phyloP scores from a whole-genome alignment of 768 basidiomycete species.

The Rhodotorula sphaerocarpa region DNA sequence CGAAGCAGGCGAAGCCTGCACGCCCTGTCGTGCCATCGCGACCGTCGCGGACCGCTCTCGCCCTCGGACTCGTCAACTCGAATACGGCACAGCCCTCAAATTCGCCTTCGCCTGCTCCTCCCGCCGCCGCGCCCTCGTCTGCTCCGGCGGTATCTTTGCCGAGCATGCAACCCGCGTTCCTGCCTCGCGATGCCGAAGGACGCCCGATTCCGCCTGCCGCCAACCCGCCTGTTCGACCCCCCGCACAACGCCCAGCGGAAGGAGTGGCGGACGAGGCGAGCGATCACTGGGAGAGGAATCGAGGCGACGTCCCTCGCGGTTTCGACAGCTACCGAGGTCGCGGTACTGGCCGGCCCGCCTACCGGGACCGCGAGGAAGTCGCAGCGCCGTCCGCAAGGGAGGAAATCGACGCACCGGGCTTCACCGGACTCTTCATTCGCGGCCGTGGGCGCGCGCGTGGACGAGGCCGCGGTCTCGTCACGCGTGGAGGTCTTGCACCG shows the following conservation, averaged over 20 bases:
- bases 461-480: background rate
- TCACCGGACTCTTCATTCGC: conserved; percentile 35
- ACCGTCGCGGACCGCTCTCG: conserved; percentile 8
- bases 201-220: background rate
- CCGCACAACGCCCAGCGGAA: too few species aligned
- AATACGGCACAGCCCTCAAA: background rate
- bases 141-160: background rate
- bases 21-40: conserved; percentile 12
- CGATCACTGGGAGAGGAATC: too few species aligned
- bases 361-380: background rate
- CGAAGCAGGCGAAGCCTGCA: background rate
- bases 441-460: conserved; percentile 4
- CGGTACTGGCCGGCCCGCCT: too few species aligned
- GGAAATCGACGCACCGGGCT: background rate
- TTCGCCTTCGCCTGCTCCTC: background rate
- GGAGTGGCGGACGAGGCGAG: too few species aligned
- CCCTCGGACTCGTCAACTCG: conserved; percentile 16
- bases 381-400: background rate
- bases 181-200: background rate
- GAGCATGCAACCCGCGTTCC: background rate
- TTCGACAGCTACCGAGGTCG: too few species aligned
- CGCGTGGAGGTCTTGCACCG: background rate
- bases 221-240: background rate
- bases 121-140: background rate
- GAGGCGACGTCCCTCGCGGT: too few species aligned